Base-by-base conservation (phyloP, 1,284 basidiomycete species). In the Anthracocystis panici-leucophaei region DNA sequence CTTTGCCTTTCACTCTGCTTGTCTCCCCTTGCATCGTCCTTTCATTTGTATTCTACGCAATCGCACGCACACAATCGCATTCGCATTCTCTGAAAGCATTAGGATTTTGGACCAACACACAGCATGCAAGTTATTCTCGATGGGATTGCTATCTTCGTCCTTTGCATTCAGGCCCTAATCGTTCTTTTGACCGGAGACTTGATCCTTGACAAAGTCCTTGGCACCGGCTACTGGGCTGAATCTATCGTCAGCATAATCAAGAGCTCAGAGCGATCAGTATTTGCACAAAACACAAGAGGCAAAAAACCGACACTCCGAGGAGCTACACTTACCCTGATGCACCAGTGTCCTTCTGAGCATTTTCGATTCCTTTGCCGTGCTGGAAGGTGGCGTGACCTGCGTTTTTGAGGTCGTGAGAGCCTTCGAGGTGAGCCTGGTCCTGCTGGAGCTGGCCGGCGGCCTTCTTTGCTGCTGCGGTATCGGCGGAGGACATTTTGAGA, bases 391-490 rank as follows among this genome's bases (percentile, higher is more conserved):
- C 59, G 53, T 68, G 48, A 14, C 65, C 70, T 25, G 65, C 23
- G 25, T 62, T n/a, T 25, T 63, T 66, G 31, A 59, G 64, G 14
- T 60, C 52, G 42, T 58, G 27, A 7, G 56, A 56, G 31, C 48
- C 60, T 7, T 57, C 41, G 21, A 68, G 42, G 9, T 60, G 45
- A 21, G 51, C 70, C 29, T 57, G 57, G 31, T 73, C 57, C 48
- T 67, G 55, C 41, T 73, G 57, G 8, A 73, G 61, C 65, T 68
- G 70, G 18, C 70, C 70, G 16, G 70, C 70, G 20, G 70, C 70
- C 50, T 67, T 64, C 29, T 73, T 64, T n/a, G 70, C 70, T 25
- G 61, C 60, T 52, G 70, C 49, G n/a, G 60, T 61, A 45, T 73
- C 65, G 55, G 65, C 52, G 44, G 70, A 73, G 16, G 70, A 67